Base-by-base conservation (phyloP, 2,329 filamentous ascomycete genomes). In the Cladorrhinum sp. region DNA sequence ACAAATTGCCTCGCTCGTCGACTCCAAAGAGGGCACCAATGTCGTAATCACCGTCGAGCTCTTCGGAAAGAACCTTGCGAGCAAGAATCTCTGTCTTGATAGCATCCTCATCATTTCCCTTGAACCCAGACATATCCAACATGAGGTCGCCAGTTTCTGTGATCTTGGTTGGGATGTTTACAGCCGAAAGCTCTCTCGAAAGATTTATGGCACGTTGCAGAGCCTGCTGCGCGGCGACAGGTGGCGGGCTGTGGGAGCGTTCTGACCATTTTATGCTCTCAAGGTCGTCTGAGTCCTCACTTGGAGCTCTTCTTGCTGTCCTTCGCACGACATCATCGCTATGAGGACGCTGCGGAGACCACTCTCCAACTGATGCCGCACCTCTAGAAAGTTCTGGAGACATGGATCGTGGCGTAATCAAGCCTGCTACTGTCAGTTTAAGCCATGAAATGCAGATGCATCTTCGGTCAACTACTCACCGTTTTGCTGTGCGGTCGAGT, bases 91-190 rank as follows among this genome's bases (percentile, higher is more conserved):
- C 95, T 18, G 95, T 94, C 52, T 91, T 87, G 58, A 98, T 81
- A 5, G 94, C 90, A 68, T 98, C 93, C 69, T 96, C 92, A 67
- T 98, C 94, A 70, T 88, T 96, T 73, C 89, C 91, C 75, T 97
- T 98, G 77, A 96, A 97, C 0, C 92, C 92, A 0, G 92, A 93
- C 93, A 99, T 97, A 73, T 99, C 95, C 57, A 99, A 79, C 92
- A 98, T 98, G 59, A 99, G 79, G 74, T 99, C 95, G 16, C 95
- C 95, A 0, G 86, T 89, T 60, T 96, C 92, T 1, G 90, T 98
- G n/a, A 99, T 88, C 66, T 91, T 88, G 60, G 89, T 95, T 5
- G 92, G 92, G 62, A 99, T 98, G 71, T 98, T 97, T 53, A 90
- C 95, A 2, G 86, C 88, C 51, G 91, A 91, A 2, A 99, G 82